Evolutionary conservation across 2,329 filamentous ascomycete genomes (phyloP).

Genomic region (Neofusicoccum cordaticola): DNA sequence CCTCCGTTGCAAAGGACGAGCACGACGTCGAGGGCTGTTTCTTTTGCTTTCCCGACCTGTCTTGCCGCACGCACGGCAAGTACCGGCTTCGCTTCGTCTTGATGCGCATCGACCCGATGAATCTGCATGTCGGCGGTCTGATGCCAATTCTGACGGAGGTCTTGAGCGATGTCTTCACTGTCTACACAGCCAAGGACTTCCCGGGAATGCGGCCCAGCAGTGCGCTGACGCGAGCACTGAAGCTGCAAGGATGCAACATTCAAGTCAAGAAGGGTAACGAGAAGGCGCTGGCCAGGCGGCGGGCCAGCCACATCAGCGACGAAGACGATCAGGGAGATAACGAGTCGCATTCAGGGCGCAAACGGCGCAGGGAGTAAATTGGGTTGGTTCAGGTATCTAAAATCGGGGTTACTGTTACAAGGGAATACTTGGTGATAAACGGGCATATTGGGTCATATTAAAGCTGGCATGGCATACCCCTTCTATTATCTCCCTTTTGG

Average conservation of each 20-base stretch:
- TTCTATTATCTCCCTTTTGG: slow-evolving; percentile 9
- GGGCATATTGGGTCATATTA: slow-evolving; percentile 18
- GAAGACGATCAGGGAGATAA: slow-evolving; percentile 39
- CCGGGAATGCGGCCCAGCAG: slow-evolving; percentile 80
- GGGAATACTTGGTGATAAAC: slow-evolving; percentile 10
- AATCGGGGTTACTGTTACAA: slow-evolving; percentile 12
- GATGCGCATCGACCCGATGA: slow-evolving; percentile 65
- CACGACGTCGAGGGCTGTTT: slow-evolving; percentile 72
- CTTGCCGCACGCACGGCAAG: slow-evolving; percentile 72
- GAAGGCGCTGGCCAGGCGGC: slow-evolving; percentile 47
- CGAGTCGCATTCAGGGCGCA: slow-evolving; percentile 33
- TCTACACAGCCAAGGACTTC: slow-evolving; percentile 83
- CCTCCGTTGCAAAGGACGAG: slow-evolving; percentile 74
- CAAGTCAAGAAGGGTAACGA: slow-evolving; percentile 85
- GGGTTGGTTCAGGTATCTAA: slow-evolving; percentile 1
- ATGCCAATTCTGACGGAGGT: slow-evolving; percentile 50
- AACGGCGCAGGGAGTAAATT: slow-evolving; percentile 25
- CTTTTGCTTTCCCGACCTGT: slow-evolving; percentile 82
- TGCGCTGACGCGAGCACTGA: slow-evolving; percentile 67
- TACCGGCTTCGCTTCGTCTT: slow-evolving; percentile 74
- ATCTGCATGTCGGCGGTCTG: slow-evolving; percentile 53
- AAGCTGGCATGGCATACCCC: slow-evolving; percentile 17
- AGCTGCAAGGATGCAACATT: slow-evolving; percentile 78
- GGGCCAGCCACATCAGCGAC: slow-evolving; percentile 37
- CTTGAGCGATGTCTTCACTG: slow-evolving; percentile 70